A percentile compares a stretch with the other conserved stretches of the same genome.
Conservation (phyloP, 2,329 filamentous ascomycete species). For the Alternaria rosae region DNA sequence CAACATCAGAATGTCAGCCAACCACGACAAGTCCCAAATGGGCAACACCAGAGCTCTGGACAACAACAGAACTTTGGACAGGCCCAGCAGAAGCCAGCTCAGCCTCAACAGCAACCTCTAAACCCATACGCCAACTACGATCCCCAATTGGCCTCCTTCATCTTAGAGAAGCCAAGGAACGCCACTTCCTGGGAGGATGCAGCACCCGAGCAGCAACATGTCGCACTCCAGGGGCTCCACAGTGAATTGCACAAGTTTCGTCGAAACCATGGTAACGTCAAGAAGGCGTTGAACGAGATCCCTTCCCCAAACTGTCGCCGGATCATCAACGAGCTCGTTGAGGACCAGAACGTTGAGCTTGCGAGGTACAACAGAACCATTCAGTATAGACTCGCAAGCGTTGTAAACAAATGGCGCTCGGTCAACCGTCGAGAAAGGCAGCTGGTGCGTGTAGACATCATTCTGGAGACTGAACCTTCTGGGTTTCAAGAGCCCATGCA, state of each 20-base stretch:
- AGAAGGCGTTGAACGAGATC: conserved; percentile 32
- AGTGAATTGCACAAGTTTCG: conserved; percentile 32
- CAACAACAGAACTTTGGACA: conserved; percentile 17
- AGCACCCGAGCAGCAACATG: conserved; percentile 29
- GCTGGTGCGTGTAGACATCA: conserved; percentile 35
- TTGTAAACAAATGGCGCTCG: conserved; percentile 33
- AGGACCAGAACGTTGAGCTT: conserved; percentile 36
- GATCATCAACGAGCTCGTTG: conserved; percentile 37
- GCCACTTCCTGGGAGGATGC: conserved; percentile 36
- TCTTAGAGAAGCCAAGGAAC: conserved; percentile 31
- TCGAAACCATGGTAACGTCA: conserved; percentile 27
- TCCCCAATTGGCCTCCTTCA: conserved; percentile 37
- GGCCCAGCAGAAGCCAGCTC: conserved; percentile 18
- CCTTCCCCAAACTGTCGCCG: conserved; percentile 34
- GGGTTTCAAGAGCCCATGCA: conserved; percentile 17
- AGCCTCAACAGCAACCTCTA: conserved; percentile 13
- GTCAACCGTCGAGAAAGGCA: conserved; percentile 21
- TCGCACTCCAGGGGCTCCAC: conserved; percentile 32
- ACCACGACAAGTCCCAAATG: neutral
- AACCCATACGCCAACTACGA: conserved; percentile 19
- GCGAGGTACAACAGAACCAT: conserved; percentile 28
- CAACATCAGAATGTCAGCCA: conserved; percentile 29
- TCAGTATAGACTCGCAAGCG: conserved; percentile 39
- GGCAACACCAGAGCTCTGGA: conserved; percentile 18
- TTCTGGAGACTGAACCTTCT: conserved; percentile 40